Conservation (phyloP, 2,329 filamentous ascomycete species). For the Orbilia ellipsospora region DNA sequence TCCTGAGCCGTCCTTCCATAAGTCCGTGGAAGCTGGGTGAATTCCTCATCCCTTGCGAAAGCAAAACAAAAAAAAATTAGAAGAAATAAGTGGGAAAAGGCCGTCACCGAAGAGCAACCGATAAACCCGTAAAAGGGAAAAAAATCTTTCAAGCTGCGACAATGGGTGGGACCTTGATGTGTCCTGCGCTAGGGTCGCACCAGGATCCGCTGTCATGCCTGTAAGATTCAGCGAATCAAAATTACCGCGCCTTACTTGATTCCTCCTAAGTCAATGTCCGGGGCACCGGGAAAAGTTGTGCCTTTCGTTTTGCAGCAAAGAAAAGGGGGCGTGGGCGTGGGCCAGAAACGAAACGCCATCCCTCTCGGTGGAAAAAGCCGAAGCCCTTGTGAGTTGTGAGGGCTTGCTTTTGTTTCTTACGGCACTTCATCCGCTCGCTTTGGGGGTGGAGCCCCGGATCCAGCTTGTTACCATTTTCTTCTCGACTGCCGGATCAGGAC, state of each 20-base stretch:
- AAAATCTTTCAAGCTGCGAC: too few species aligned
- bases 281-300: constrained; percentile 44
- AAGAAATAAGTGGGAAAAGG: too few species aligned
- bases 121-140: too few species aligned
- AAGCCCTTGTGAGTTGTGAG: too few species aligned
- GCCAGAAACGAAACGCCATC: constrained; percentile 46
- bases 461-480: constrained; percentile 27
- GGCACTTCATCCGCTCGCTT: too few species aligned
- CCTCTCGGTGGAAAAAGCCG: background rate
- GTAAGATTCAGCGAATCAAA: constrained; percentile 40
- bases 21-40: too few species aligned
- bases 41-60: too few species aligned
- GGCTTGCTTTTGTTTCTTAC: too few species aligned
- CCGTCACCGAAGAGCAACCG: too few species aligned
- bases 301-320: constrained; percentile 1
- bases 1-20: too few species aligned
- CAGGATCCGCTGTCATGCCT: constrained; percentile 28
- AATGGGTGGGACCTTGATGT: too few species aligned
- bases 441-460: background rate
- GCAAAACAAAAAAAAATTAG: too few species aligned
- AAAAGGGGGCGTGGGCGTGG: constrained; percentile 36
- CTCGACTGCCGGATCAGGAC: constrained; percentile 41
- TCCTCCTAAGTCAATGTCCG: constrained; percentile 28
- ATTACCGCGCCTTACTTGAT: constrained; percentile 44
- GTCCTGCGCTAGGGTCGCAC: constrained; percentile 11